Evolutionary conservation across 2,329 filamentous ascomycete genomes (phyloP).

Genomic region (Tolypocladium sp.): DNA sequence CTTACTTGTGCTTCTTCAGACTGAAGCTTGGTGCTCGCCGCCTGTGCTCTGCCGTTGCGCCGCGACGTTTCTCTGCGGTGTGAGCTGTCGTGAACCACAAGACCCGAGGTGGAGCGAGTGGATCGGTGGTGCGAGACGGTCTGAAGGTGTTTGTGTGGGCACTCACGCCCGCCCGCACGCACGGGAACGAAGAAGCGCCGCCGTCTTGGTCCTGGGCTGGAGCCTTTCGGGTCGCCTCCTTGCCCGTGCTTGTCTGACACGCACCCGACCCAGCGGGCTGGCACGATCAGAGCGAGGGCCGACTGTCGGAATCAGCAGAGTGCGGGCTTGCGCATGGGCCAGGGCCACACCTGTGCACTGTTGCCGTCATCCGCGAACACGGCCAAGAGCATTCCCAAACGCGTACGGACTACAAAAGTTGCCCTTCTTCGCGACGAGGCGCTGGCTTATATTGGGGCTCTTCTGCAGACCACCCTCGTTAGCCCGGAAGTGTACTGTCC

Average conservation of each 20-base stretch:
- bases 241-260: not conserved
- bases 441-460: not conserved
- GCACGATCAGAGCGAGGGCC: not conserved
- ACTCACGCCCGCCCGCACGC: not conserved
- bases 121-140: not conserved
- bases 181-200: not conserved
- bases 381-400: not conserved
- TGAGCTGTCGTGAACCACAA: not conserved
- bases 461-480: not conserved
- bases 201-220: not conserved
- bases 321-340: not conserved
- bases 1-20: not conserved
- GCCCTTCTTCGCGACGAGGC: not conserved
- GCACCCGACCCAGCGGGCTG: slow-evolving; percentile 1
- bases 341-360: not conserved
- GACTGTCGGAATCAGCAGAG: not conserved
- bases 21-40: not conserved
- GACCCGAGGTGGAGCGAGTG: not conserved
- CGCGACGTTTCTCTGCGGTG: not conserved
- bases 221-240: not conserved
- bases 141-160: not conserved
- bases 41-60: not conserved
- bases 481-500: not conserved
- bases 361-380: not conserved
- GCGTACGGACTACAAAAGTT: not conserved